Conservation (phyloP, 768 basidiomycete genomes). For the Lentinus brumalis region DNA sequence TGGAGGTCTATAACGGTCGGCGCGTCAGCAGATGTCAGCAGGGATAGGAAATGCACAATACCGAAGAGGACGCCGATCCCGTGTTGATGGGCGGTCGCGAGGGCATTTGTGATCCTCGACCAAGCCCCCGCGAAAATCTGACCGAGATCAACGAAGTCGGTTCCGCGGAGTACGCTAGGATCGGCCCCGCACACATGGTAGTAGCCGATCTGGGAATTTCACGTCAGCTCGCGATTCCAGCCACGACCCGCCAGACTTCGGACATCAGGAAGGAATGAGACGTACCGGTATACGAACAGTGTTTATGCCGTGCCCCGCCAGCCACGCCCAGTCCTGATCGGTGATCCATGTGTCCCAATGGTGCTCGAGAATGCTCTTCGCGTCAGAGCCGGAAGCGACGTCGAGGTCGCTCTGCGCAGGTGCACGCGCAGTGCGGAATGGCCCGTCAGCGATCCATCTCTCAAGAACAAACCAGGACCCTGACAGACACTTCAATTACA, state of each 20-base stretch:
- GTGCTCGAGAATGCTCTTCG: conserved; percentile 43
- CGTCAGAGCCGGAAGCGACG: conserved; percentile 55
- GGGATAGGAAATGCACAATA: conserved; percentile 22
- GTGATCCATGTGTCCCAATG: conserved; percentile 61
- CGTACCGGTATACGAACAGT: conserved; percentile 63
- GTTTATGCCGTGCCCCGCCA: conserved; percentile 55
- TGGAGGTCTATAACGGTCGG: conserved; percentile 57
- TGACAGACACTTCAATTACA: conserved; percentile 27
- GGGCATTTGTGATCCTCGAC: conserved; percentile 59
- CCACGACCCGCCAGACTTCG: not conserved
- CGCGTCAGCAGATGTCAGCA: not conserved
- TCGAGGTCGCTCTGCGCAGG: conserved; percentile 72
- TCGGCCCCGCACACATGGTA: conserved; percentile 69
- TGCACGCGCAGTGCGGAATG: conserved; percentile 52
- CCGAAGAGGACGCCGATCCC: conserved; percentile 78
- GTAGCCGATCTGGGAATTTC: conserved; percentile 62
- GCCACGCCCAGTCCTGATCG: conserved; percentile 56
- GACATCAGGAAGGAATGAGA: not conserved
- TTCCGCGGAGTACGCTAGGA: conserved; percentile 56
- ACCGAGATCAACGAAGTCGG: conserved; percentile 60
- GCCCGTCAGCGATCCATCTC: conserved; percentile 67
- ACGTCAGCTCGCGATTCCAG: not conserved
- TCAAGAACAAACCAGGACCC: conserved; percentile 83
- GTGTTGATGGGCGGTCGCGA: conserved; percentile 54
- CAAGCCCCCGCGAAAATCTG: conserved; percentile 66